Evolutionary conservation across 2,329 filamentous ascomycete species (phyloP), one percentile per base, ranked within the genome.

Genomic region (Eutypa lata): DNA sequence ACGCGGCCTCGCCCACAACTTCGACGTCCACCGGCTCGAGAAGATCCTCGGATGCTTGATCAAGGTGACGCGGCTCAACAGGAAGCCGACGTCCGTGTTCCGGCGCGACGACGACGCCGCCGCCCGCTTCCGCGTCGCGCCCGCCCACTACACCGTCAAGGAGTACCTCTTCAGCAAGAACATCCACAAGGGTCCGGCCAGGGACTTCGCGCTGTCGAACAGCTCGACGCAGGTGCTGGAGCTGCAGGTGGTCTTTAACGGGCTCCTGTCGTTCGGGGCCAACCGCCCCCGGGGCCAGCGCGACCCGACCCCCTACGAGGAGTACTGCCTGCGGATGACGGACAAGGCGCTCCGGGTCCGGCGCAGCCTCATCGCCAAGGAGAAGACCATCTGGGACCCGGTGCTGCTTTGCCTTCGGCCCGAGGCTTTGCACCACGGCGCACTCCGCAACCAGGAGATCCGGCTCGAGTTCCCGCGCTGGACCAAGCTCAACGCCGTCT

Each of bases 131-230:
- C 60, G 50, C 28, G 61, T 57, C 19, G 48, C 35, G 14, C 40
- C 64, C 16, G 61, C 64, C 7, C 63, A 66, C 46, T 66, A 64
- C 19, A 66, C 63, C 14, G 64, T 66, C 16, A 61, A 57, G 46
- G 64, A 66, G 42, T 66, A 61, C 11, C 55, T 66, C 6, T 64
- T 61, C 43, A 54, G 48, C n/a, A 26, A 47, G 2, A 13, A 51
- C 1, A 61, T 57, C 21, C 52, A 51, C 2, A 33, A 53, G 1
- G 57, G 56, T 5, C 19, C 47, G 2, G 64, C 63, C 3, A 53
- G 55, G 2, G 56, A 59, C 38, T 66, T 61, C 22, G 61, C 63
- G 16, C 47, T 66, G 22, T 58, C 58, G 3, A 35, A 59, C 5
- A 13, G 53, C 2, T 33, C 46, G 14, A 33, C 56, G 7, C 37